Conservation (phyloP, 2,329 filamentous ascomycete genomes). For the Zymoseptoria passerinii region DNA sequence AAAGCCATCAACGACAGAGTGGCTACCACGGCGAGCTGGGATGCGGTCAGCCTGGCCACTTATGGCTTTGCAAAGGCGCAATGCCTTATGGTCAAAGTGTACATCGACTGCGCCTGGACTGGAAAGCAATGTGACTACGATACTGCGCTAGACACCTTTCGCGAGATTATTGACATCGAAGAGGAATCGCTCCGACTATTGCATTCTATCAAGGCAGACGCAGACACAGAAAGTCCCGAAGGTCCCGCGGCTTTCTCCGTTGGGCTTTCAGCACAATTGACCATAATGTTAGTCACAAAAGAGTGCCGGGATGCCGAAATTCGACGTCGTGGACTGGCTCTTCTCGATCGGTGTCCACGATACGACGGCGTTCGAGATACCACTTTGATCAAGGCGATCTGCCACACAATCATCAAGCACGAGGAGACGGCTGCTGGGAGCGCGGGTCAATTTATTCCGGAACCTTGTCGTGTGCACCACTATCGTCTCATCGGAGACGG, state of each 20-base stretch:
- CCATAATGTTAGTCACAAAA: neutral
- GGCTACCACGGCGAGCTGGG: neutral
- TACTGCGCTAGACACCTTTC: neutral
- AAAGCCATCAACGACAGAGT: neutral
- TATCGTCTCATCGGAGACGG: neutral
- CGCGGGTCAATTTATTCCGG: neutral
- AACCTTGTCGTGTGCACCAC: neutral
- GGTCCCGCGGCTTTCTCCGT: neutral
- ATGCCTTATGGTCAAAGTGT: neutral
- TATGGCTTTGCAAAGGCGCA: neutral
- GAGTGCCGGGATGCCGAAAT: neutral
- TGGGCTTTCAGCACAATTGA: neutral
- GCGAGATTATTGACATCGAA: neutral
- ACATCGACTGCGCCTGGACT: neutral
- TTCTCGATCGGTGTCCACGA: neutral
- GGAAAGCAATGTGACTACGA: neutral
- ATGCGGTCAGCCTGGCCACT: neutral
- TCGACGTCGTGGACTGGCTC: neutral
- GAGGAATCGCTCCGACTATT: neutral
- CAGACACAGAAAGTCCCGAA: neutral
- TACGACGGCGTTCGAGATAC: neutral
- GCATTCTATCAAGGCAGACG: neutral
- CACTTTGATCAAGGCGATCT: neutral
- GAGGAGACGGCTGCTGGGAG: neutral
- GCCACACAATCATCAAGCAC: neutral